Percentiles rank a stretch among this genome's conserved stretches.
Conservation (phyloP, 2,329 filamentous ascomycete genomes). For the Kalmusia sp. region DNA sequence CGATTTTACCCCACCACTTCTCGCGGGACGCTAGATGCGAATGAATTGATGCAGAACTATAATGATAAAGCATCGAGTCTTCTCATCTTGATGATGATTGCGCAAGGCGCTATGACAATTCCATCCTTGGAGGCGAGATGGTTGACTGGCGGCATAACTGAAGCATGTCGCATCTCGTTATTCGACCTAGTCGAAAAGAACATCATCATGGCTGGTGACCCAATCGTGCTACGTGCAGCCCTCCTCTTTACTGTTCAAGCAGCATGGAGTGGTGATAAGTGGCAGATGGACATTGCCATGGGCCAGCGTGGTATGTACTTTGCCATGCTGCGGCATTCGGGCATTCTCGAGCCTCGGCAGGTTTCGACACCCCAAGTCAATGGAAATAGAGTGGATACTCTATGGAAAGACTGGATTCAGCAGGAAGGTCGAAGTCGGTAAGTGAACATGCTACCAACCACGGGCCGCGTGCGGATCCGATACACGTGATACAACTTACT, state of each 20-base stretch:
- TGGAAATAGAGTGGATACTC: constrained; percentile 54
- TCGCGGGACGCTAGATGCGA: constrained; percentile 68
- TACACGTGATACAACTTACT: constrained; percentile 34
- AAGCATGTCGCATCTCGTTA: constrained; percentile 74
- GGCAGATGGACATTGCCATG: constrained; percentile 80
- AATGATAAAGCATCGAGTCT: constrained; percentile 71
- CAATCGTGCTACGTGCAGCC: constrained; percentile 69
- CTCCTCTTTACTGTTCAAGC: constrained; percentile 72
- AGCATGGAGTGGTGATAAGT: constrained; percentile 78
- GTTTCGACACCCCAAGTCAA: constrained; percentile 55
- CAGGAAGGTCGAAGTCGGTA: constrained; percentile 69
- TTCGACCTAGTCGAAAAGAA: constrained; percentile 77
- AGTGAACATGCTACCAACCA: constrained; percentile 33
- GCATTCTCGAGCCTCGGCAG: constrained; percentile 65
- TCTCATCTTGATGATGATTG: constrained; percentile 74
- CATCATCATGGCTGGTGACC: constrained; percentile 71
- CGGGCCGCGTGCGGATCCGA: constrained; percentile 14
- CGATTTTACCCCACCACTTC: constrained; percentile 71
- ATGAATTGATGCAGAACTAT: constrained; percentile 67
- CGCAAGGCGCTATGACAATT: constrained; percentile 72
- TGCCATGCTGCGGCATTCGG: constrained; percentile 74
- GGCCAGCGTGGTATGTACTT: constrained; percentile 77
- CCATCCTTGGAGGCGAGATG: constrained; percentile 70
- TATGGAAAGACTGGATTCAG: constrained; percentile 71
- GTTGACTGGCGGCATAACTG: constrained; percentile 70